Evolutionary conservation across 2,329 filamentous ascomycete genomes (phyloP).

Genomic region (Escovopsis weberi): DNA sequence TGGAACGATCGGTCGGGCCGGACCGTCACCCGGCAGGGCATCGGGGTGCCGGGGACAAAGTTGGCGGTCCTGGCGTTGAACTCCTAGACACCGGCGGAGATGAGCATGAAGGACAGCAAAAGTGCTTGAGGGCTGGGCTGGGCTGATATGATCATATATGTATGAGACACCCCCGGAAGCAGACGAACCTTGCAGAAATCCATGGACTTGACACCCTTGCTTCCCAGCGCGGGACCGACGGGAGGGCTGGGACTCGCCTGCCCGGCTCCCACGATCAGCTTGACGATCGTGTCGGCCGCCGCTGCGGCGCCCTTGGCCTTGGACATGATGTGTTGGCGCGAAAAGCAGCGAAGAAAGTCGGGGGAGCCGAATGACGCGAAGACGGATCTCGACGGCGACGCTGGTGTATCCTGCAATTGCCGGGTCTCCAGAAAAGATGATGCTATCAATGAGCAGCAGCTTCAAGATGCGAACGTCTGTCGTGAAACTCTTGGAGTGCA

Average conservation of each 20-base stretch:
- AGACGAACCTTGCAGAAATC: slow-evolving; percentile 85
- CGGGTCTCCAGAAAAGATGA: no score
- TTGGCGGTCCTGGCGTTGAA: slow-evolving; percentile 92
- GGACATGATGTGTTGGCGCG: slow-evolving; percentile 29
- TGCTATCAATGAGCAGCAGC: no score
- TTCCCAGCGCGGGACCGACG: slow-evolving; percentile 89
- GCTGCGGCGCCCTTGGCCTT: slow-evolving; percentile 28
- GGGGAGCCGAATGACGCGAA: slow-evolving; percentile 4
- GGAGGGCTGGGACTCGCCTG: slow-evolving; percentile 91
- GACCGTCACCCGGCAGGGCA: slow-evolving; percentile 82
- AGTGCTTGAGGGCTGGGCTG: no score
- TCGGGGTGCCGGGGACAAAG: slow-evolving; percentile 67
- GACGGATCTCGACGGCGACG: not conserved
- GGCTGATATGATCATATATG: not conserved
- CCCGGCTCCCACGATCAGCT: slow-evolving; percentile 92
- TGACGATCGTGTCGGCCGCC: slow-evolving; percentile 63
- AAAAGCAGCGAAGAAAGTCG: slow-evolving; percentile 1
- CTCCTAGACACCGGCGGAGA: slow-evolving; percentile 42
- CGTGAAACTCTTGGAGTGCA: slow-evolving; percentile 11
- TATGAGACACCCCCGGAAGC: not conserved
- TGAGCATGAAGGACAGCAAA: not conserved
- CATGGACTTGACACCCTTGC: slow-evolving; percentile 97
- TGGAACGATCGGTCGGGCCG: slow-evolving; percentile 84
- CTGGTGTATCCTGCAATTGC: no score
- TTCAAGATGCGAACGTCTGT: no score